Evolutionary conservation across 2,329 filamentous ascomycete species (phyloP).

Genomic region (Botrytis tulipae): DNA sequence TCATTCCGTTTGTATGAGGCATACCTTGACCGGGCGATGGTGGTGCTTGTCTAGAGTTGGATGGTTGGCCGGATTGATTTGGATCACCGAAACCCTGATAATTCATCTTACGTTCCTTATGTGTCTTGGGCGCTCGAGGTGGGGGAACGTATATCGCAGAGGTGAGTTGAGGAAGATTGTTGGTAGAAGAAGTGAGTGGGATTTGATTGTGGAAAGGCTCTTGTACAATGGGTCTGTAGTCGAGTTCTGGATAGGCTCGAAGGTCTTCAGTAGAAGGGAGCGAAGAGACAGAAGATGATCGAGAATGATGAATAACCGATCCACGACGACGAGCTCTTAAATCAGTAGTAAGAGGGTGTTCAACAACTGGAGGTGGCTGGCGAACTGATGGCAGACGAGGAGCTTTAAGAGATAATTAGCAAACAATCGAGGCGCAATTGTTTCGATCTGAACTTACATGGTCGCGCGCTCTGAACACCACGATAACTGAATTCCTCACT

Average conservation of each 20-base stretch:
- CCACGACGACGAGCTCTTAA: background rate
- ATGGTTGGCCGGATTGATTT: slow-evolving; percentile 26
- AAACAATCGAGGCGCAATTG: background rate
- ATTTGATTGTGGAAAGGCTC: background rate
- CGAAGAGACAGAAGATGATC: slow-evolving; percentile 1
- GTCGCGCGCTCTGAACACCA: slow-evolving; percentile 5
- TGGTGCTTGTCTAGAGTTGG: slow-evolving; percentile 35
- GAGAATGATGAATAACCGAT: background rate
- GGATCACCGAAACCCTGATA: slow-evolving; percentile 27
- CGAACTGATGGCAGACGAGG: background rate
- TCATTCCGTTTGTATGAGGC: slow-evolving; percentile 37
- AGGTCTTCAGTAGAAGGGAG: background rate
- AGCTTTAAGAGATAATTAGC: background rate
- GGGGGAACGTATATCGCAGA: background rate
- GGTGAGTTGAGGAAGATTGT: background rate
- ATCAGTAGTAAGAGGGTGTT: background rate
- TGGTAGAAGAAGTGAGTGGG: background rate
- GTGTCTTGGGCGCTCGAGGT: background rate
- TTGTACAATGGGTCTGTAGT: slow-evolving; percentile 5
- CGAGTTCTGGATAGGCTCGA: background rate
- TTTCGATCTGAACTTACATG: slow-evolving; percentile 10
- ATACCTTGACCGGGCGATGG: slow-evolving; percentile 37
- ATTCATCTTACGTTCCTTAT: slow-evolving; percentile 11
- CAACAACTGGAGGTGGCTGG: slow-evolving; percentile 3
- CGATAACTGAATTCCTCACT: slow-evolving; percentile 7